Percentiles rank a stretch among this genome's conserved stretches.
These are phyloP conservation scores for Trichosporon faecale DNA, from an alignment of 1,284 basidiomycete genomes.

Conservation along the genomic window DNA sequence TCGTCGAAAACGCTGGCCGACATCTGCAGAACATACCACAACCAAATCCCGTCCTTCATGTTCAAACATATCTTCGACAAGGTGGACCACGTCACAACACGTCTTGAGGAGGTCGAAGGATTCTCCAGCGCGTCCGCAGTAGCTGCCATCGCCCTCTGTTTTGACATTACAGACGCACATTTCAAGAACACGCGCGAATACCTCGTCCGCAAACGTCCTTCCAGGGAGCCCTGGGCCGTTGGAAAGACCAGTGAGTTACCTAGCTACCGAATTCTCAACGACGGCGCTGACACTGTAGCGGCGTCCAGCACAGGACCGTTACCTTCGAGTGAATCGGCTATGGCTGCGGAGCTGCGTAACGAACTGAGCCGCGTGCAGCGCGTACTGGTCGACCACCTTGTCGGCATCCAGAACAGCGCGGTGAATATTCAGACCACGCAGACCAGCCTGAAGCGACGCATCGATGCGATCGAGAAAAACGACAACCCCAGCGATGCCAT, in stretches of 20 bases:
- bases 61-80: neutral
- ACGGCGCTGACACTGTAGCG: neutral
- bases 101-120: neutral
- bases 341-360: neutral
- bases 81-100: neutral
- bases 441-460: neutral
- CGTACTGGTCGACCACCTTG: neutral
- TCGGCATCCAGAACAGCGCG: neutral
- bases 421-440: neutral
- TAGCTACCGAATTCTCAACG: neutral
- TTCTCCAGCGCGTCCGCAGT: neutral
- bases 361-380: neutral
- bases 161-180: neutral
- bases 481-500: neutral
- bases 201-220: neutral
- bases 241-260: neutral
- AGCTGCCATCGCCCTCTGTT: neutral
- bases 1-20: neutral
- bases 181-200: neutral
- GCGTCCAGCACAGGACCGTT: no score
- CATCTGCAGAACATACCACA: neutral
- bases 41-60: neutral
- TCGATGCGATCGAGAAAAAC: neutral
- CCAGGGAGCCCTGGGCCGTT: neutral
- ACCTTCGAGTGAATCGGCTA: neutral